phyloP scores from a whole-genome alignment of 2,329 filamentous ascomycete species.

The Xylariaceae sp. region DNA sequence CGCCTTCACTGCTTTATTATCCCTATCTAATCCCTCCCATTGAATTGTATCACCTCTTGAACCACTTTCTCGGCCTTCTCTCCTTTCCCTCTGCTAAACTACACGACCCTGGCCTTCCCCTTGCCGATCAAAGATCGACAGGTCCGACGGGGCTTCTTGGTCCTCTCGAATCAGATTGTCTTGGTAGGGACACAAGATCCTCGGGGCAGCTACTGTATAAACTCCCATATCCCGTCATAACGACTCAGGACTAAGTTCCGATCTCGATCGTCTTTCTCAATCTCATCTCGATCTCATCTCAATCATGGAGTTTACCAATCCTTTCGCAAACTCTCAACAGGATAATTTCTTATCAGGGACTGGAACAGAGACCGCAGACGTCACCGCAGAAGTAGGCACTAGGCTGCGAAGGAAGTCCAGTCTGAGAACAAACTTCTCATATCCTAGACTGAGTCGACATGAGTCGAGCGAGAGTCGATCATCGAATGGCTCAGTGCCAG shows the following conservation, averaged over 20 bases:
- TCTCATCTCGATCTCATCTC: conserved; percentile 12
- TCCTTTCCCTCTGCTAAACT: conserved; percentile 26
- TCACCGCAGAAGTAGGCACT: conserved; percentile 17
- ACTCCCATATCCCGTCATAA: conserved; percentile 34
- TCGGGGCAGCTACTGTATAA: conserved; percentile 33
- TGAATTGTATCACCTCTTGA: conserved; percentile 35
- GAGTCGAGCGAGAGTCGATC: conserved; percentile 43
- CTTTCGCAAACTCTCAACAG: conserved; percentile 16
- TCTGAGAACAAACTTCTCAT: conserved; percentile 44
- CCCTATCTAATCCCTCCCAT: conserved; percentile 32
- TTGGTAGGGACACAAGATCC: conserved; percentile 26
- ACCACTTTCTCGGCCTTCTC: conserved; percentile 26
- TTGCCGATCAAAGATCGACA: conserved; percentile 32
- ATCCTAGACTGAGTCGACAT: conserved; percentile 39
- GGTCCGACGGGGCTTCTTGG: conserved; percentile 16
- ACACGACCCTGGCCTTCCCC: conserved; percentile 27
- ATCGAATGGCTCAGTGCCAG: conserved; percentile 54
- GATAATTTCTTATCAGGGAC: conserved; percentile 14
- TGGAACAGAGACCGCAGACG: conserved; percentile 19
- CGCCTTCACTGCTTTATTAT: conserved; percentile 36
- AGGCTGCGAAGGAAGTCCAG: conserved; percentile 29
- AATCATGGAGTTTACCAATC: conserved; percentile 35
- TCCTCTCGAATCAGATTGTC: conserved; percentile 24
- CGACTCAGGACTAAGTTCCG: conserved; percentile 26
- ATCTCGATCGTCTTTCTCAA: conserved; percentile 29